Evolutionary conservation across 129 eudicot species (phyloP).

Genomic region (Helianthus tuberosus): DNA sequence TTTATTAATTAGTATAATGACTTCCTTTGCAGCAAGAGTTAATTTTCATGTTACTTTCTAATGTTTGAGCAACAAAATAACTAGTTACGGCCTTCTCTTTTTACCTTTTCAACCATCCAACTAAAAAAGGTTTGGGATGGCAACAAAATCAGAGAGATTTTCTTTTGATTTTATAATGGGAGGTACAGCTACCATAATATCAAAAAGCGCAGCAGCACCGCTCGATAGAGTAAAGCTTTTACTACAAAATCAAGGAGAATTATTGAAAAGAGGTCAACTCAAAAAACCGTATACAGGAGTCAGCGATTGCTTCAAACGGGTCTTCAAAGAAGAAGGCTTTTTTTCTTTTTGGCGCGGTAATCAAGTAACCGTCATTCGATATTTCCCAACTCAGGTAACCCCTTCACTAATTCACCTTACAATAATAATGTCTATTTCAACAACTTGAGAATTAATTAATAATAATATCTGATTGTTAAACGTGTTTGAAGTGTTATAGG

Average conservation of each 20-base stretch:
- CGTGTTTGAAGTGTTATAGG: conserved; percentile 49
- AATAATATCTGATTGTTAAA: conserved; percentile 29
- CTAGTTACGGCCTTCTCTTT: not conserved
- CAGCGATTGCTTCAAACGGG: conserved; percentile 68
- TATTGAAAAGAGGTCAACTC: conserved; percentile 84
- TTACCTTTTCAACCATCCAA: not conserved
- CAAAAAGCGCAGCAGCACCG: conserved; percentile 93
- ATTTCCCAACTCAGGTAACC: conserved; percentile 93
- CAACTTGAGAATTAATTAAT: not conserved
- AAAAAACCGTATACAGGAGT: conserved; percentile 69
- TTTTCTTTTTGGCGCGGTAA: conserved; percentile 94
- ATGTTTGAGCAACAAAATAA: conserved; percentile 4
- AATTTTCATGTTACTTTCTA: not conserved
- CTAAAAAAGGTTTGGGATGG: conserved; percentile 45
- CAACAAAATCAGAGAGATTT: conserved; percentile 61
- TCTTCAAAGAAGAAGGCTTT: conserved; percentile 79
- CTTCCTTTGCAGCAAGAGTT: conserved; percentile 3
- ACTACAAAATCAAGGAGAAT: conserved; percentile 94
- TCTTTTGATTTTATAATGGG: conserved; percentile 82
- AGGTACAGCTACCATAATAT: conserved; percentile 78
- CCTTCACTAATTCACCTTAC: conserved; percentile 11
- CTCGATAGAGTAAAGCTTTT: conserved; percentile 95
- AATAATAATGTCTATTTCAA: not conserved
- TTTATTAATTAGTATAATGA: not conserved
- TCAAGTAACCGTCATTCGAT: conserved; percentile 89